Percentiles rank a stretch among this genome's conserved stretches.
phyloP scores from a whole-genome alignment of 805 yeast species.

The Cyberlindnera euphorbiiphila region DNA sequence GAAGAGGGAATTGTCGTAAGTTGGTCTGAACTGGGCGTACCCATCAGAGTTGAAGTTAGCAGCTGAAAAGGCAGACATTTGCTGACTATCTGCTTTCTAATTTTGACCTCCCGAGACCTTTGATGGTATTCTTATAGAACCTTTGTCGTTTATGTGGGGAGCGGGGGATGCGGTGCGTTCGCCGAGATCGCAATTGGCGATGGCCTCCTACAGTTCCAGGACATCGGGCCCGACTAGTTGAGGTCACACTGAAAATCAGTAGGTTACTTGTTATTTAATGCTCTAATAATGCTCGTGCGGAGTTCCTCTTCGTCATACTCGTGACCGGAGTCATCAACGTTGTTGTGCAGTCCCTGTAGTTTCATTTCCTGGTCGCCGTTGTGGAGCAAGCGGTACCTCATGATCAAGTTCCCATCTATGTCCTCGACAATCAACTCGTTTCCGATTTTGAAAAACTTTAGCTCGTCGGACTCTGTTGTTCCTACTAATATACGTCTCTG shows the following conservation, averaged over 20 bases:
- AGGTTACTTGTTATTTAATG: not conserved
- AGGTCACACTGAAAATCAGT: not conserved
- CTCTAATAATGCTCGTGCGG: constrained; percentile 3
- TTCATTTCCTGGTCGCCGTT: constrained; percentile 7
- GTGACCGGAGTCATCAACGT: too few relatives aligned
- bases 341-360: constrained; percentile 5
- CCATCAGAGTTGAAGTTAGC: constrained; percentile 44
- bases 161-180: not conserved
- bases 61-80: constrained; percentile 64
- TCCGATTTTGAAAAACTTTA: constrained; percentile 17
- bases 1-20: constrained; percentile 54
- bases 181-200: constrained; percentile 12
- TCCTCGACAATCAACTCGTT: constrained; percentile 17
- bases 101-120: not conserved
- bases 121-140: not conserved
- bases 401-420: constrained; percentile 12
- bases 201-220: too few relatives aligned
- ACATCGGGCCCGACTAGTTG: not conserved
- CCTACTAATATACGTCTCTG: constrained; percentile 10
- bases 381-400: constrained; percentile 7
- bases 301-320: constrained; percentile 12
- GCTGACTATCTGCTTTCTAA: not conserved
- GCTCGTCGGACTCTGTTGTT: constrained; percentile 9
- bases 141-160: not conserved
- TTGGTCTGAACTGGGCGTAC: constrained; percentile 62